Percentiles rank a stretch among this genome's conserved stretches.
Evolutionary conservation across 2,329 filamentous ascomycete genomes (phyloP).

Genomic region (Calonectria pauciramosa): DNA sequence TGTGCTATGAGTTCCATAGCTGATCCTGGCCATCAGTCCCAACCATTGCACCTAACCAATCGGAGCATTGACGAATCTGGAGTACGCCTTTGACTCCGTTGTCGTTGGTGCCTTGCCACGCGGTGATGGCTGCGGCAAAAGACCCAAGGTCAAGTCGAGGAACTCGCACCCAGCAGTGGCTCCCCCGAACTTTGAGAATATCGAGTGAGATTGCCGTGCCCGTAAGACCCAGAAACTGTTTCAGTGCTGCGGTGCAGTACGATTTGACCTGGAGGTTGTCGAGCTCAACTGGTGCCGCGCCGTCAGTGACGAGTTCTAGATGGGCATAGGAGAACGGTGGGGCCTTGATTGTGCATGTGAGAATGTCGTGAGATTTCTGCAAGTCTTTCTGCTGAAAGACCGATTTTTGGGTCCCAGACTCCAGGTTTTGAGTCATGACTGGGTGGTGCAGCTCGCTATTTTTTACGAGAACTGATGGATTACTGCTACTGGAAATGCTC

Average conservation of each 20-base stretch:
- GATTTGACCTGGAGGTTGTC: constrained; percentile 74
- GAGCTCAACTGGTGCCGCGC: constrained; percentile 51
- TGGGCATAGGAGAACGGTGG: constrained; percentile 71
- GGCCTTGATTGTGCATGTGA: constrained; percentile 63
- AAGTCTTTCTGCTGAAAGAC: constrained; percentile 49
- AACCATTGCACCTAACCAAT: constrained; percentile 74
- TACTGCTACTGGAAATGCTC: neutral
- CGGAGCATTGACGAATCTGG: constrained; percentile 69
- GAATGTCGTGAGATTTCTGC: constrained; percentile 62
- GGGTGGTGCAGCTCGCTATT: neutral
- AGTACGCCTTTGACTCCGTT: constrained; percentile 64
- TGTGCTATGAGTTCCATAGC: constrained; percentile 61
- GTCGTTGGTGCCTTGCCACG: constrained; percentile 68
- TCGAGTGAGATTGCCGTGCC: constrained; percentile 78
- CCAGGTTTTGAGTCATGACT: constrained; percentile 42
- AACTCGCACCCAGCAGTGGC: constrained; percentile 74
- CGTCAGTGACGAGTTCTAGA: constrained; percentile 60
- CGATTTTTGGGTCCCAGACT: constrained; percentile 39
- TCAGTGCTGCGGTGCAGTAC: constrained; percentile 74
- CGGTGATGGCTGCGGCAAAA: constrained; percentile 75
- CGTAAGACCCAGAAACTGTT: constrained; percentile 77
- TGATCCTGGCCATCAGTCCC: constrained; percentile 59
- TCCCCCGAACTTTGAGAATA: constrained; percentile 72
- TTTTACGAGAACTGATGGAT: neutral
- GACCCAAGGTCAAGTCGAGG: constrained; percentile 71